These are phyloP conservation scores for Sporothrix brunneoviolacea DNA, from an alignment of 2,329 filamentous ascomycete genomes.

Conservation along the genomic window DNA sequence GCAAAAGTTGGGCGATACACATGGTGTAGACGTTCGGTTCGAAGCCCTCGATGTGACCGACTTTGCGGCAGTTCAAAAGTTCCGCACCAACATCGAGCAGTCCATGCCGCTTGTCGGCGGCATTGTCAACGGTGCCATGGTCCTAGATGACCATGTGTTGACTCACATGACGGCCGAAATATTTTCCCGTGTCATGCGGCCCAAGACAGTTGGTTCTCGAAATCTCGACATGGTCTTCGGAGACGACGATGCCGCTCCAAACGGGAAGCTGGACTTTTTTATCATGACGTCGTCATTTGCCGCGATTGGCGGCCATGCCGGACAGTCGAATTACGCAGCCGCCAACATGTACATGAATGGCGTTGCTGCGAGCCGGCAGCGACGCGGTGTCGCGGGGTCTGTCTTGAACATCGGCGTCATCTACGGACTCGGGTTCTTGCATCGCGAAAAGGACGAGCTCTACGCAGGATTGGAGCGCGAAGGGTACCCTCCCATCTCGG, in stretches of 20 bases:
- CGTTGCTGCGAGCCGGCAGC: conserved; percentile 30
- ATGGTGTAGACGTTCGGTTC: conserved; percentile 21
- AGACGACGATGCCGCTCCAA: conserved; percentile 5
- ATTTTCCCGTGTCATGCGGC: conserved; percentile 32
- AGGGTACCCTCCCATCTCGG: conserved; percentile 42
- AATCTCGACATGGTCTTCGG: conserved; percentile 34
- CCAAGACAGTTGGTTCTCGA: conserved; percentile 34
- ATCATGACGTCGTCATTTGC: conserved; percentile 42
- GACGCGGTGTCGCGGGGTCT: conserved; percentile 29
- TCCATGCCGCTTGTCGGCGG: conserved; percentile 30
- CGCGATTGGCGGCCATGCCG: conserved; percentile 36
- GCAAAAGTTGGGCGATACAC: conserved; percentile 22
- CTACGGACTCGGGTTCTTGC: conserved; percentile 37
- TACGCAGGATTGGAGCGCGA: conserved; percentile 37
- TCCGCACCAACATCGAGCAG: conserved; percentile 21
- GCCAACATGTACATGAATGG: conserved; percentile 44
- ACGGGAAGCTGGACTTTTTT: conserved; percentile 35
- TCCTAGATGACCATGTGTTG: conserved; percentile 37
- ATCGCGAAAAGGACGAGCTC: conserved; percentile 33
- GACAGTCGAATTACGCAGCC: conserved; percentile 39
- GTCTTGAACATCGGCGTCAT: conserved; percentile 41
- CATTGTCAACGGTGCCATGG: conserved; percentile 39
- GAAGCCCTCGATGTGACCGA: conserved; percentile 25
- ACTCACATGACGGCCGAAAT: conserved; percentile 33
- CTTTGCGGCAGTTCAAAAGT: conserved; percentile 22